Evolutionary conservation across 2,329 filamentous ascomycete genomes (phyloP), one percentile per base, ranked within the genome.

Genomic region (Mollisia scopiformis): DNA sequence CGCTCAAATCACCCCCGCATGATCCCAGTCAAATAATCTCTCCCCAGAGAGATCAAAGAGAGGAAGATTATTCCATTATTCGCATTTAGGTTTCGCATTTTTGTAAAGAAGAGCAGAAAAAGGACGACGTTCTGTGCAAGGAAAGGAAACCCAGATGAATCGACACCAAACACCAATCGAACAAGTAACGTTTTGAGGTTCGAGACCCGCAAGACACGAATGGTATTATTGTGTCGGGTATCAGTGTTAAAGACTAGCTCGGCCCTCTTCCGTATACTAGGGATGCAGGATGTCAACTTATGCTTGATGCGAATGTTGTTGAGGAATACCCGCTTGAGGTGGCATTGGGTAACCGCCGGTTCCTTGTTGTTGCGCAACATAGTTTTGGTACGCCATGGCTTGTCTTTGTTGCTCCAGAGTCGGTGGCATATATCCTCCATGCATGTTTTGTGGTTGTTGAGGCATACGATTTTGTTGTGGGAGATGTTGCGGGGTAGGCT

Each of bases 311-410:
- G 91, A 89, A 71, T 91, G 88, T 78, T 92, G 91, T 72, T 92
- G 90, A 60, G 90, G 89, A 84, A 95, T 91, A 70, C 90, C 87
- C 66, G 85, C 83, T 74, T 91, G 88, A 57, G 89, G 84, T 56
- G 90, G 89, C 87, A 96, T 92, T 55, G 86, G 87, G 71, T 93
- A 93, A 72, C 89, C 89, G 72, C 86, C 87, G 67, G 84, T 84
- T 73, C 85, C 85, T 77, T 88, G 88, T 75, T 86, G 84, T 73
- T 90, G 88, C 71, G 86, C 83, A 59, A 96, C 87, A 74, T 95
- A 95, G 75, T 87, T 91, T 74, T 92, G 89, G 75, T 96, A 96
- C 33, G 89, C 89, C 72, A 92, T 82, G 63, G 92, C 90, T 76
- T 93, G 88, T 72, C 92, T 85, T 67, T 88, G 84, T 67, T 88